These are phyloP conservation scores for Umbelopsis sp. DNA, from an alignment of 192 early-diverging fungal genomes.

Conservation along the genomic window DNA sequence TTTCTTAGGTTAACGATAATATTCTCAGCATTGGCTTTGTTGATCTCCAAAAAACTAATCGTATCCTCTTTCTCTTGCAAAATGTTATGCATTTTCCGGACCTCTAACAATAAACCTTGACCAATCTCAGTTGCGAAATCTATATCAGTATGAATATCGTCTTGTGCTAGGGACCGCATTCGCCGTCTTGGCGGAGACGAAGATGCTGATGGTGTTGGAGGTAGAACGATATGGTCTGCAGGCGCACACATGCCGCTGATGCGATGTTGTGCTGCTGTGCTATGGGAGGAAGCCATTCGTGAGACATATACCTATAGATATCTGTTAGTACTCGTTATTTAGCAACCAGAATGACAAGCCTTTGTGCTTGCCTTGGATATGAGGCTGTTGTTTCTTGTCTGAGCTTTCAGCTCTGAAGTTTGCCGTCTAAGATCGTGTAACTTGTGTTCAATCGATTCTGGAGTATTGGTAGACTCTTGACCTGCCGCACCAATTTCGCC, in stretches of 20 bases:
- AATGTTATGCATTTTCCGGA: slow-evolving; percentile 38
- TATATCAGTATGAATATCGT: slow-evolving; percentile 32
- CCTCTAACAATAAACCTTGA: slow-evolving; percentile 36
- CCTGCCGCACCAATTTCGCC: neutral
- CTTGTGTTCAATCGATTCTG: neutral
- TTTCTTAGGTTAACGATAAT: slow-evolving; percentile 23
- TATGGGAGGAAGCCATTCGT: neutral
- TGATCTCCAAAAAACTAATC: slow-evolving; percentile 24
- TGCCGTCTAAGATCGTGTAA: slow-evolving; percentile 2
- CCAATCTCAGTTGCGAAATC: slow-evolving; percentile 44
- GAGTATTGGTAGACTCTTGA: neutral
- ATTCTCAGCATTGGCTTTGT: slow-evolving; percentile 26
- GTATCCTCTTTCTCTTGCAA: slow-evolving; percentile 38
- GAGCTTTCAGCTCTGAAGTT: slow-evolving; percentile 14
- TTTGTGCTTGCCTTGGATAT: neutral
- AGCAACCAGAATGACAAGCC: neutral
- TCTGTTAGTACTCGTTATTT: neutral
- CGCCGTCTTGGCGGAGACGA: slow-evolving; percentile 20
- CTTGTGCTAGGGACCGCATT: slow-evolving; percentile 21
- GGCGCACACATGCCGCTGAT: slow-evolving; percentile 14
- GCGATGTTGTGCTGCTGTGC: neutral
- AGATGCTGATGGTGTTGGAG: neutral
- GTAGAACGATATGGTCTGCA: neutral
- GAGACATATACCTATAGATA: neutral
- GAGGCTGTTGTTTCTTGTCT: neutral